phyloP scores from a whole-genome alignment of 2,329 filamentous ascomycete species.

The Seiridium unicorne region DNA sequence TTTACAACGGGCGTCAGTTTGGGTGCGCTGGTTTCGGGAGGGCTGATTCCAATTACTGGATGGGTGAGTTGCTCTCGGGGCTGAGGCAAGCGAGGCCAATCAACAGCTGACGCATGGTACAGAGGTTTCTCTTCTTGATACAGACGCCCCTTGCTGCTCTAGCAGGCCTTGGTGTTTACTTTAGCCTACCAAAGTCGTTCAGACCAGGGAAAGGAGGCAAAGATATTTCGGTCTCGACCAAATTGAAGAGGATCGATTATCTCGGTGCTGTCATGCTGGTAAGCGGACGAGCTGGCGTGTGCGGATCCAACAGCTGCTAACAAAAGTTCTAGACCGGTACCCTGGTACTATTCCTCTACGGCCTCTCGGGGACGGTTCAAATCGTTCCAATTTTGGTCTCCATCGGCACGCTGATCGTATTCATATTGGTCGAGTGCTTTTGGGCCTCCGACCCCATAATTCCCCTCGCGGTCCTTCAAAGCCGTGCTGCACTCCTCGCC shows the following conservation, averaged over 20 bases:
- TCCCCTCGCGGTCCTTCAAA: slow-evolving; percentile 67
- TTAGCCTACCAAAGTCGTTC: slow-evolving; percentile 58
- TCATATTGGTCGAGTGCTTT: slow-evolving; percentile 62
- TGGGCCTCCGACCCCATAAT: slow-evolving; percentile 71
- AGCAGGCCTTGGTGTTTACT: slow-evolving; percentile 60
- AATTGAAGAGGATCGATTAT: slow-evolving; percentile 71
- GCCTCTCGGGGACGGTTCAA: slow-evolving; percentile 64
- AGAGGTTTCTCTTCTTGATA: slow-evolving; percentile 71
- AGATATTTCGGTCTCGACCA: slow-evolving; percentile 42
- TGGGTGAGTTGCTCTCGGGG: slow-evolving; percentile 55
- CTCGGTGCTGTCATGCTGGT: slow-evolving; percentile 67
- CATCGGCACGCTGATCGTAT: slow-evolving; percentile 44
- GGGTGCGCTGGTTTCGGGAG: slow-evolving; percentile 69
- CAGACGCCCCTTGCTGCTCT: slow-evolving; percentile 65
- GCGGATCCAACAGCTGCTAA: slow-evolving; percentile 6
- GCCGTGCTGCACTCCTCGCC: slow-evolving; percentile 68
- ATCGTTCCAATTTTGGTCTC: slow-evolving; percentile 60
- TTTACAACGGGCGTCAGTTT: slow-evolving; percentile 71
- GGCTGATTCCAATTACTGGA: slow-evolving; percentile 60
- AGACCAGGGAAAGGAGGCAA: slow-evolving; percentile 32
- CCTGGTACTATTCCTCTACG: slow-evolving; percentile 71
- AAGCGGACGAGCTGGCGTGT: slow-evolving; percentile 20
- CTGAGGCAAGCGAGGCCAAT: background rate
- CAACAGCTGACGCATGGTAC: slow-evolving; percentile 3
- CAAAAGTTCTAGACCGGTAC: slow-evolving; percentile 47